These are phyloP conservation scores for Citrullus amarus DNA, from an alignment of 306 rosid genomes.

Conservation along the genomic window DNA sequence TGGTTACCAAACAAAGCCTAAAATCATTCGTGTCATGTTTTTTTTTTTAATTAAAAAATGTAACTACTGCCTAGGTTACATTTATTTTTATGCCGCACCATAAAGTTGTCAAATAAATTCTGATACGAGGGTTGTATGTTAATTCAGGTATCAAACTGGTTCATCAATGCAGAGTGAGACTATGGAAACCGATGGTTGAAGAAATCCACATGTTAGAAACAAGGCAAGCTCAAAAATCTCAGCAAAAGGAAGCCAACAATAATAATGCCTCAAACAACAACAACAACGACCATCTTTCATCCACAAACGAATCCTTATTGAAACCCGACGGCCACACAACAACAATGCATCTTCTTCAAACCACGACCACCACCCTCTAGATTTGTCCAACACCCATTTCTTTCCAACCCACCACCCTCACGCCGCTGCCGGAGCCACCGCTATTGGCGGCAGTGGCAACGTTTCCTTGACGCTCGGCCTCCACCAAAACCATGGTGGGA, in stretches of 20 bases:
- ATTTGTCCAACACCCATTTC: conserved; percentile 22
- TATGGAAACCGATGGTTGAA: conserved; percentile 97
- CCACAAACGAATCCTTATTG: conserved; percentile 17
- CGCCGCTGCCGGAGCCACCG: conserved; percentile 32
- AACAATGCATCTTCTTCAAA: conserved; percentile 17
- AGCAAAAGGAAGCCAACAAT: conserved; percentile 25
- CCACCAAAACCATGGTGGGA: conserved; percentile 55
- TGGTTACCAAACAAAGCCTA: too few species aligned
- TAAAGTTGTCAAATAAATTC: too few species aligned
- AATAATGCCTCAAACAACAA: conserved; percentile 17
- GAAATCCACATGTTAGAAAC: conserved; percentile 85
- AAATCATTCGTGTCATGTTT: too few species aligned
- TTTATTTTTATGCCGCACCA: too few species aligned
- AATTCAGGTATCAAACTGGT: conserved; percentile 81
- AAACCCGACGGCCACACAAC: not conserved
- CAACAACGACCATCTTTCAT: conserved; percentile 26
- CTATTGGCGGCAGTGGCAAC: conserved; percentile 26
- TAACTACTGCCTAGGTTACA: too few species aligned
- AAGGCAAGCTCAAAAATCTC: conserved; percentile 43
- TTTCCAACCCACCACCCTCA: conserved; percentile 34
- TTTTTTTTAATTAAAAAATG: too few species aligned
- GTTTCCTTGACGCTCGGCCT: conserved; percentile 84
- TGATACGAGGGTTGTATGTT: too few species aligned
- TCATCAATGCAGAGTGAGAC: conserved; percentile 89
- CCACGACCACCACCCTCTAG: conserved; percentile 7